Evolutionary conservation across 306 rosid species (phyloP).

Genomic region (Coriaria nepalensis): DNA sequence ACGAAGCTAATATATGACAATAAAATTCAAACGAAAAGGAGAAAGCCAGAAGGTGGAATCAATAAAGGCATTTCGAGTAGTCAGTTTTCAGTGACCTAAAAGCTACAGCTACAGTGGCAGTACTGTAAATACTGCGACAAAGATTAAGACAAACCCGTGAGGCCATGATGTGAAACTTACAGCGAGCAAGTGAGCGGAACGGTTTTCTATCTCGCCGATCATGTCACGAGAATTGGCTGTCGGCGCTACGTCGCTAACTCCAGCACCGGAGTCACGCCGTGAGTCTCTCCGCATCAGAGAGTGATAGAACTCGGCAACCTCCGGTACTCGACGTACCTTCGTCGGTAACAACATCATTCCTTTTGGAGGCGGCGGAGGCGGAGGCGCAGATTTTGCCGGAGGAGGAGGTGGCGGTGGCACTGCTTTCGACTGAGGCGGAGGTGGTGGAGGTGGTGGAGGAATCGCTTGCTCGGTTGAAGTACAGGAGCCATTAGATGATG

Average conservation of each 20-base stretch:
- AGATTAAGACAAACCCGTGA: constrained; percentile 2
- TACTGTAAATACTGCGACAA: constrained; percentile 18
- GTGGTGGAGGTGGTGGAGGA: constrained; percentile 27
- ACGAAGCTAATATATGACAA: constrained; percentile 9
- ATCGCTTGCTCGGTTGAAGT: constrained; percentile 20
- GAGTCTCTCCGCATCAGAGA: constrained; percentile 90
- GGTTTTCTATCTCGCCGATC: constrained; percentile 99
- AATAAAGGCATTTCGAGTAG: constrained; percentile 13
- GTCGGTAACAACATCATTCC: constrained; percentile 32
- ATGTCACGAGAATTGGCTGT: constrained; percentile 80
- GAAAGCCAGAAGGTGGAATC: constrained; percentile 13
- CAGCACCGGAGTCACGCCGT: constrained; percentile 40
- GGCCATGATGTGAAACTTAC: constrained; percentile 37
- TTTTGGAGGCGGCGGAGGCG: constrained; percentile 60
- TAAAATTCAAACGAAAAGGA: constrained; percentile 20
- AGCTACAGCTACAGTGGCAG: constrained; percentile 26
- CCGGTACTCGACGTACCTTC: constrained; percentile 76
- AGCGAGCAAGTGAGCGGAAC: constrained; percentile 75
- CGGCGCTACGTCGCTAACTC: constrained; percentile 32
- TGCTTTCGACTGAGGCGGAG: constrained; percentile 15
- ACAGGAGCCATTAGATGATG: constrained; percentile 16
- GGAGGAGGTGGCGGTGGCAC: constrained; percentile 20
- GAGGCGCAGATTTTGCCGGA: constrained; percentile 24
- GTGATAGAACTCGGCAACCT: constrained; percentile 95
- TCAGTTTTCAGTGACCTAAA: constrained; percentile 31